These are phyloP conservation scores for Brassica nigra DNA, from an alignment of 345 rosid species.

Conservation along the genomic window DNA sequence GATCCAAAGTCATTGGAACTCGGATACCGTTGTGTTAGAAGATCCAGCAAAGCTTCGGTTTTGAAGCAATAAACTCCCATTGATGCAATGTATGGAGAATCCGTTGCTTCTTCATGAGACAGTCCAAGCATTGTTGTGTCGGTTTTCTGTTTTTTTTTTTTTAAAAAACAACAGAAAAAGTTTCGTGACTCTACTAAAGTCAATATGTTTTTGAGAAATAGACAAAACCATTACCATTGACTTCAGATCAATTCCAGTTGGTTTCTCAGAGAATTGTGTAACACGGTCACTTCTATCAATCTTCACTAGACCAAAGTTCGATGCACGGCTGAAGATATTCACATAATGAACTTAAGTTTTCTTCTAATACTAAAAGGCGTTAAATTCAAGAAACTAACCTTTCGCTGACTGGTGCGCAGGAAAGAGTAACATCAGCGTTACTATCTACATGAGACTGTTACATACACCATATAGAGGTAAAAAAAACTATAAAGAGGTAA, in stretches of 20 bases:
- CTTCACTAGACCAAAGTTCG: constrained; percentile 81
- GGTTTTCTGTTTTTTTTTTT: constrained; percentile 54
- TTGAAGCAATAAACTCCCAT: constrained; percentile 88
- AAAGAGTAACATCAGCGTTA: constrained; percentile 32
- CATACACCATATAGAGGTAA: background rate
- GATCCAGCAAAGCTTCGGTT: constrained; percentile 66
- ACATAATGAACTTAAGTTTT: background rate
- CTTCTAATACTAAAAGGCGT: background rate
- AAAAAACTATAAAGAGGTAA: background rate
- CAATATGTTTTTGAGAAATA: background rate
- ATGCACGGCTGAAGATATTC: constrained; percentile 60
- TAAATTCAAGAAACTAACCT: constrained; percentile 26
- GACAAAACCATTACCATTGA: constrained; percentile 56
- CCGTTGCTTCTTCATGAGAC: constrained; percentile 56
- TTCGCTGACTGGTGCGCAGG: constrained; percentile 36
- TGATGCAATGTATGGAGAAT: constrained; percentile 73
- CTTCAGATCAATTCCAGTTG: constrained; percentile 63
- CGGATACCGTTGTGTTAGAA: constrained; percentile 66
- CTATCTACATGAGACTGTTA: constrained; percentile 39
- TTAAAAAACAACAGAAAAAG: background rate
- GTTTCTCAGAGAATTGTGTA: constrained; percentile 69
- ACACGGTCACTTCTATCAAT: constrained; percentile 65
- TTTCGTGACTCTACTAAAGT: background rate
- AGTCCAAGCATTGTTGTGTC: constrained; percentile 69
- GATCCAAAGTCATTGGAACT: constrained; percentile 87